Conservation (phyloP, 345 rosid species). For the Geranium brycei region DNA sequence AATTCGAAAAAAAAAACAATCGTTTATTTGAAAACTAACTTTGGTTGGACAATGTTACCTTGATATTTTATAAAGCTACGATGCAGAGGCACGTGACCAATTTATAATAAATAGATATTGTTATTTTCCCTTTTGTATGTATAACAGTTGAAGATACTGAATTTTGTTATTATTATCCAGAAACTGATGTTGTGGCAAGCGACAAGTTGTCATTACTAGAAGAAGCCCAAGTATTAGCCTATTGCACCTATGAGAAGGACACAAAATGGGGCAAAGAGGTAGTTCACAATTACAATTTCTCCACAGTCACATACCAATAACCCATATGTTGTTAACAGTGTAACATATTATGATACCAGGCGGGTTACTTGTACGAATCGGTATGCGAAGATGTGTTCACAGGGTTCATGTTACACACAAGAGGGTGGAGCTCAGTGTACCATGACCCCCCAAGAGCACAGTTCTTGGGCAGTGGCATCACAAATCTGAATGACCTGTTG, state of each 20-base stretch:
- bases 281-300: not conserved
- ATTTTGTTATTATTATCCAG: not conserved
- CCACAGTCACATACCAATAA: too few relatives aligned
- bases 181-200: not conserved
- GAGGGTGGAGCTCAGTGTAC: conserved; percentile 31
- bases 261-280: conserved; percentile 36
- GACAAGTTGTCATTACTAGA: not conserved
- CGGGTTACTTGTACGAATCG: conserved; percentile 24
- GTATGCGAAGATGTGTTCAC: conserved; percentile 37
- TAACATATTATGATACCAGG: conserved; percentile 11
- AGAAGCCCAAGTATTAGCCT: conserved; percentile 17
- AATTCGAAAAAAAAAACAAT: too few relatives aligned
- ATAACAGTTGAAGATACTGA: too few relatives aligned
- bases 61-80: too few relatives aligned
- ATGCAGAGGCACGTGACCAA: too few relatives aligned
- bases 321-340: too few relatives aligned
- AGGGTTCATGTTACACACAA: conserved; percentile 17
- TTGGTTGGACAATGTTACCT: too few relatives aligned
- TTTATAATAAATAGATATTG: too few relatives aligned
- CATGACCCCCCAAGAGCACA: conserved; percentile 19
- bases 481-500: conserved; percentile 15
- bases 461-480: conserved; percentile 20
- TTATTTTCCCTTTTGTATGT: too few relatives aligned
- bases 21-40: too few relatives aligned
- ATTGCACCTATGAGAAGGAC: conserved; percentile 20